Base-by-base conservation (phyloP, 768 basidiomycete genomes). In the Roridomyces roridus region DNA sequence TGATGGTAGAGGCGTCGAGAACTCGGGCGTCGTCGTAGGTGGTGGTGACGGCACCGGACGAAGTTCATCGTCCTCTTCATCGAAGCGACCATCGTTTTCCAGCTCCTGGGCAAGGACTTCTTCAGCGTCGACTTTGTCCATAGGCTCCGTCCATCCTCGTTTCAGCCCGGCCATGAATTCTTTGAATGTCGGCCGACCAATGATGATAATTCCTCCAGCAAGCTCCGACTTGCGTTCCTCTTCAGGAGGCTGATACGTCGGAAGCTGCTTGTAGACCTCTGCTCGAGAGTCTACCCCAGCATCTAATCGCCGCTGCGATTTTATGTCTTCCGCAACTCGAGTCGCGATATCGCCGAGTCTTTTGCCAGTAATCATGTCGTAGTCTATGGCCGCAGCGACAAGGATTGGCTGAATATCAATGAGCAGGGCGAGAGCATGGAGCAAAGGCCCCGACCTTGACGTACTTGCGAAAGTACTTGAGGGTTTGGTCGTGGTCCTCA, bases 381-480 rank as follows among this genome's bases (percentile, higher is more conserved):
- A 99, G 80, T 99, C 97, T 31, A 98, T 78, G 0, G 94, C 97
- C 2, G 95, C 94, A 6, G 96, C 95, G 31, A 96, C 91, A 6
- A 99, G 80, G 52, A 96, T 84, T 9, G 97, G 97, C 97, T 99
- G 31, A 55, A 15, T 50, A 40, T 66, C 14, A 51, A 39, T 29
- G 36, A 60, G 36, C 36, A 43, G 43, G 45, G 42, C 39, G 54
- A 20, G 45, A 31, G 15, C 59, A 60, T 66, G 62, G 49, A 63
- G 52, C 28, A 53, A 51, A 36, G 50, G 49, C 51, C 43, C 85
- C 62, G 61, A 97, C 97, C 90, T 97, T 96, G 78, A 98, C 86
- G 75, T 97, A 98, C 80, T 92, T 94, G 72, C 92, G 89, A 79
- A 98, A 98, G 78, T 94, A 93, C 75, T 81, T 87, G 70, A 92